Evolutionary conservation across 345 rosid species (phyloP), one percentile per base, ranked within the genome.

Genomic region (Pugionium dolabratum): DNA sequence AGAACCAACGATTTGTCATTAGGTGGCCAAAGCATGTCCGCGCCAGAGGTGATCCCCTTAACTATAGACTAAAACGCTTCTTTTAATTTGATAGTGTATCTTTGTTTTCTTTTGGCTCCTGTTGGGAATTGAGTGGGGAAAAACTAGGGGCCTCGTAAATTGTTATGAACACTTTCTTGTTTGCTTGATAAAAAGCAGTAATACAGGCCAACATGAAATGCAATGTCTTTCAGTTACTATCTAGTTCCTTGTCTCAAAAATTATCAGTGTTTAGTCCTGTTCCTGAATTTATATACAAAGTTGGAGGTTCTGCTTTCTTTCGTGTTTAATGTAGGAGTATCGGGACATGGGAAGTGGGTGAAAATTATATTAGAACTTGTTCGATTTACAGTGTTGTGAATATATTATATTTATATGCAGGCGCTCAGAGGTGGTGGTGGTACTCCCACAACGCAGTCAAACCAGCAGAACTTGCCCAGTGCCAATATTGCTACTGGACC

Each of bases 21-120:
- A 18, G 18, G 18, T 18, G 18, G 18, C 18, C 18, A 18, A 18
- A 18, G 18, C 18, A 18, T 18, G 10, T 85, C 96, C 64, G 78
- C 83, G 80, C 78, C 95, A 60, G 98, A 92, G 96, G 98, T 87
- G 70, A 32, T 34, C 25, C 64, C 37, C 60, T n/a, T 35, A 28
- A 36, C 7, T 62, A 29, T 49, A 49, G 18, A 37, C 47, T 28
- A 5, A 28, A 36, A n/a, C 41, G 28, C 33, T 47, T 47, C 25
- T 45, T 45, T 59, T 31, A 43, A 59, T 31, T 7, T 8, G 30
- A 31, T 2, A 43, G 30, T 4, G 8, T 30, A 44, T 18, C 41
- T 44, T 59, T 49, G 33, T 28, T 49, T 39, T 39, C 10, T 7
- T 33, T 39, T 39, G 42, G 33, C n/a, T 29, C 28, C 5, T 49